These are phyloP conservation scores for Penicillium steckii DNA, from an alignment of 495 filamentous ascomycete species.

Conservation along the genomic window DNA sequence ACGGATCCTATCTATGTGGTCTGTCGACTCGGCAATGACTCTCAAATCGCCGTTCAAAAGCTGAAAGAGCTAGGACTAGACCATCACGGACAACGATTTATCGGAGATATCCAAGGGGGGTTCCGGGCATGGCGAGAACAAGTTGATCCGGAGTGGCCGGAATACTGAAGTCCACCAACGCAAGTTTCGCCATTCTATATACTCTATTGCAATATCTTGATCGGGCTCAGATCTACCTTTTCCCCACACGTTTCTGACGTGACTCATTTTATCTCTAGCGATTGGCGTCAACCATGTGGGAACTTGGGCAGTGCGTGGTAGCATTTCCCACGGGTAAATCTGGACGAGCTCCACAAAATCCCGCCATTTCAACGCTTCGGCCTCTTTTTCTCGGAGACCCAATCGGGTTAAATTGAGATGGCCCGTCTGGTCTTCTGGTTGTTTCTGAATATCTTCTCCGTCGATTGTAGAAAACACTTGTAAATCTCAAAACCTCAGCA, in stretches of 20 bases:
- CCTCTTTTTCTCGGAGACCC: neutral
- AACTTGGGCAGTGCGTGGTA: neutral
- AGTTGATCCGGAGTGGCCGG: slow-evolving; percentile 71
- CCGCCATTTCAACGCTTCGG: neutral
- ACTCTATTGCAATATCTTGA: neutral
- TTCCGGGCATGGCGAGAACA: slow-evolving; percentile 80
- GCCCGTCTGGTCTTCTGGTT: no score
- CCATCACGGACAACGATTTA: slow-evolving; percentile 51
- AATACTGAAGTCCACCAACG: slow-evolving; percentile 53
- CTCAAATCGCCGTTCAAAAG: slow-evolving; percentile 71
- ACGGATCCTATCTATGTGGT: slow-evolving; percentile 66
- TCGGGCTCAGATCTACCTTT: neutral
- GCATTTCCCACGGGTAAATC: neutral
- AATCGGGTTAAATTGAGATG: neutral
- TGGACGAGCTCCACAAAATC: neutral
- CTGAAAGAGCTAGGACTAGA: slow-evolving; percentile 68
- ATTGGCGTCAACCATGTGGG: neutral
- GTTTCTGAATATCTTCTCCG: no score
- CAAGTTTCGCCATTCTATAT: no score
- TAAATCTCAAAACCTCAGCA: no score
- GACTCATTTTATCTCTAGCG: neutral
- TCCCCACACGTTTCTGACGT: neutral
- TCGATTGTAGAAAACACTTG: no score
- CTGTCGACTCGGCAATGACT: slow-evolving; percentile 87
- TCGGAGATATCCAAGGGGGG: slow-evolving; percentile 80